phyloP scores from a whole-genome alignment of 2,329 filamentous ascomycete species.

The Periconia sp. region DNA sequence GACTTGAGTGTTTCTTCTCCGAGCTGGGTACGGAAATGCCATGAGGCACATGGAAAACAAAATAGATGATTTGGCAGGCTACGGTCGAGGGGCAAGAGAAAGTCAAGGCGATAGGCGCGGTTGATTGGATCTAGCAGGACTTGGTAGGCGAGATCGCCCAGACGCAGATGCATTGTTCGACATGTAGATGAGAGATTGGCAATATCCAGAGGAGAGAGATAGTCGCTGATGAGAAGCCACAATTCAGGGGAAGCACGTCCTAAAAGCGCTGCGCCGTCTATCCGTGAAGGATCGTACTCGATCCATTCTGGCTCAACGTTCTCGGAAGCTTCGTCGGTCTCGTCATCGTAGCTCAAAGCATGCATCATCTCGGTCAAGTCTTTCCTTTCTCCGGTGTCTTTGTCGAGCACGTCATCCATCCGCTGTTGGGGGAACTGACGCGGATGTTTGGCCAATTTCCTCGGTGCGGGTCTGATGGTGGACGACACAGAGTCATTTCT shows the following conservation, averaged over 20 bases:
- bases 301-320: slow-evolving; percentile 7
- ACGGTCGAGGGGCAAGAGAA: slow-evolving; percentile 55
- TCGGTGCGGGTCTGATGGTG: not conserved
- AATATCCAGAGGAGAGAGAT: slow-evolving; percentile 29
- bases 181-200: slow-evolving; percentile 32
- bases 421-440: not conserved
- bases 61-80: slow-evolving; percentile 59
- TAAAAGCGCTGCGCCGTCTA: slow-evolving; percentile 27
- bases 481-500: not conserved
- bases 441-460: slow-evolving; percentile 1
- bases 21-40: slow-evolving; percentile 56
- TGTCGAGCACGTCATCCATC: slow-evolving; percentile 18
- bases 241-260: slow-evolving; percentile 24
- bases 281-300: slow-evolving; percentile 23
- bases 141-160: slow-evolving; percentile 25
- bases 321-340: slow-evolving; percentile 23
- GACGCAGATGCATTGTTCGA: slow-evolving; percentile 26
- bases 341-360: slow-evolving; percentile 31
- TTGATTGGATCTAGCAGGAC: slow-evolving; percentile 45
- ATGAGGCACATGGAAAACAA: slow-evolving; percentile 60
- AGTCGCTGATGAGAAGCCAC: slow-evolving; percentile 27
- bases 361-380: slow-evolving; percentile 39
- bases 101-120: slow-evolving; percentile 49
- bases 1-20: slow-evolving; percentile 58
- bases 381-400: slow-evolving; percentile 34